Conservation (phyloP, 2,329 filamentous ascomycete species). For the Nannizzia gypsea region DNA sequence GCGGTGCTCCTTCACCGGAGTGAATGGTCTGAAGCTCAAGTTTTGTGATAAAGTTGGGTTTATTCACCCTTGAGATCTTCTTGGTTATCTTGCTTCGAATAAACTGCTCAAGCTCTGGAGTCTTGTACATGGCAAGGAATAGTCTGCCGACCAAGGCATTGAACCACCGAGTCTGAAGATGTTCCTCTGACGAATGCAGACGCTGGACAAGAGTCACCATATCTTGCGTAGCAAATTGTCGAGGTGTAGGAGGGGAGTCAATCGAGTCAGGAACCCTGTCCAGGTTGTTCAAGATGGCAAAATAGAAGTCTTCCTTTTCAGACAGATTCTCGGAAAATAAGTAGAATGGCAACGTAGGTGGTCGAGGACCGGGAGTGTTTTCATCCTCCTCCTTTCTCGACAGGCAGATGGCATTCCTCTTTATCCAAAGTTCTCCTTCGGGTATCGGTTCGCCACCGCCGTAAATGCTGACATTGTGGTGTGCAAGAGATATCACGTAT, state of each 20-base stretch:
- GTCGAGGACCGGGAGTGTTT: conserved; percentile 38
- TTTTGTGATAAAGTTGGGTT: conserved; percentile 76
- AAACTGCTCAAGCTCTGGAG: conserved; percentile 64
- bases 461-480: conserved; percentile 74
- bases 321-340: conserved; percentile 92
- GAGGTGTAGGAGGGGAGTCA: conserved; percentile 53
- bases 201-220: conserved; percentile 83
- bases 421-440: conserved; percentile 92
- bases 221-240: conserved; percentile 70
- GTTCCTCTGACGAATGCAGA: conserved; percentile 83
- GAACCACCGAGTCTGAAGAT: conserved; percentile 81
- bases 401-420: conserved; percentile 77
- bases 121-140: conserved; percentile 80
- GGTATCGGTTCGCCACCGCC: conserved; percentile 66
- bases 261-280: conserved; percentile 51
- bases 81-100: conserved; percentile 82
- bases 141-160: conserved; percentile 82
- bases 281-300: conserved; percentile 76
- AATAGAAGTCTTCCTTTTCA: conserved; percentile 97
- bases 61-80: conserved; percentile 89
- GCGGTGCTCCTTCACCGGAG: conserved; percentile 74
- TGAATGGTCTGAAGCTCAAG: conserved; percentile 74
- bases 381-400: conserved; percentile 48
- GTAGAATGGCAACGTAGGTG: conserved; percentile 68
- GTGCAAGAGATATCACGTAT: conserved; percentile 84